Conservation (phyloP, 1,284 basidiomycete genomes). For the Ustilago loliicola region DNA sequence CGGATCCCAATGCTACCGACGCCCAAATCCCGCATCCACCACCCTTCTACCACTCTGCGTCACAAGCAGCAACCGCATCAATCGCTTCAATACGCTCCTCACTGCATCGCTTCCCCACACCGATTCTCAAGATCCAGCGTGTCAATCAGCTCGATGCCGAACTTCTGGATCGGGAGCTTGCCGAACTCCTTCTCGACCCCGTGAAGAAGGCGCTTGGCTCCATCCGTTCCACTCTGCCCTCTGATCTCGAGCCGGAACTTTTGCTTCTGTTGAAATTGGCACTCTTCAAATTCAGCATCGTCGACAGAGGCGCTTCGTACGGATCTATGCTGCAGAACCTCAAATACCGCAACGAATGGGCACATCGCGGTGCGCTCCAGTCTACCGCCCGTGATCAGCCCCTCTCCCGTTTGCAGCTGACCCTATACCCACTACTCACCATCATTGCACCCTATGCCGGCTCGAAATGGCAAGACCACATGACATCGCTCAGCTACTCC, state of each 20-base stretch:
- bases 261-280: conserved; percentile 80
- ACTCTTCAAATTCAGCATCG: conserved; percentile 87
- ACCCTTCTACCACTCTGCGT: conserved; percentile 61
- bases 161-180: conserved; percentile 89
- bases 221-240: conserved; percentile 76
- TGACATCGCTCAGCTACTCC: conserved; percentile 87
- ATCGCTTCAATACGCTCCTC: conserved; percentile 57
- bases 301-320: conserved; percentile 85
- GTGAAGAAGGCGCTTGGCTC: conserved; percentile 78
- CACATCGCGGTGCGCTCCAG: conserved; percentile 52
- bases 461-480: conserved; percentile 79
- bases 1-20: conserved; percentile 35
- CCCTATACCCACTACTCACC: conserved; percentile 80
- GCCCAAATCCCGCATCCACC: conserved; percentile 40
- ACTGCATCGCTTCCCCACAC: conserved; percentile 63
- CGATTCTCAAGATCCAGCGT: conserved; percentile 72
- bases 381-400: conserved; percentile 62
- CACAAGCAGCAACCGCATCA: conserved; percentile 44
- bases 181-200: conserved; percentile 85
- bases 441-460: conserved; percentile 84
- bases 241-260: conserved; percentile 85
- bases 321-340: conserved; percentile 92
- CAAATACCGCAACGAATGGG: conserved; percentile 71
- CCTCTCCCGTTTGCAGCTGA: conserved; percentile 54
- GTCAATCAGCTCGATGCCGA: conserved; percentile 94